Percentiles rank a stretch among this genome's conserved stretches.
phyloP scores from a whole-genome alignment of 148 eudicot species.

The Spergularia marina region DNA sequence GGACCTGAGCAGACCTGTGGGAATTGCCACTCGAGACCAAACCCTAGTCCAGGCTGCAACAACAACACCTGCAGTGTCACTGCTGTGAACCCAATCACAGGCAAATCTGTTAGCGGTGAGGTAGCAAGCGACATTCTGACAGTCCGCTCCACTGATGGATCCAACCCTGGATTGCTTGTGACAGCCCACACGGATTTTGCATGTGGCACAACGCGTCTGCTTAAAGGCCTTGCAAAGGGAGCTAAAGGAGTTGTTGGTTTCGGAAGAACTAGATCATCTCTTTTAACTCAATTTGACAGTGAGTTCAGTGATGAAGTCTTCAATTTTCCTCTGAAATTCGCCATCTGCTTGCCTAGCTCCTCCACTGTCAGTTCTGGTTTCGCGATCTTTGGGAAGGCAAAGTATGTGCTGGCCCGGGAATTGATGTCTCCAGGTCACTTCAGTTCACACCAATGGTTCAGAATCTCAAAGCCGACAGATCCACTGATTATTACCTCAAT shows the following conservation, averaged over 20 bases:
- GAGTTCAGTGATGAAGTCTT: conserved; percentile 27
- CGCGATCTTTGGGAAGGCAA: conserved; percentile 50
- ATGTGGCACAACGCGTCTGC: conserved; percentile 34
- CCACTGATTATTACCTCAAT: conserved; percentile 59
- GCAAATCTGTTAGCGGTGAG: conserved; percentile 32
- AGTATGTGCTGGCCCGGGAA: conserved; percentile 34
- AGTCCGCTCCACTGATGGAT: conserved; percentile 50
- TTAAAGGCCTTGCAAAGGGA: conserved; percentile 46
- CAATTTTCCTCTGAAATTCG: conserved; percentile 48
- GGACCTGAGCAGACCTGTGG: conserved; percentile 16
- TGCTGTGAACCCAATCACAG: conserved; percentile 45
- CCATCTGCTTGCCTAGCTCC: conserved; percentile 44
- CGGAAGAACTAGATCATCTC: conserved; percentile 43
- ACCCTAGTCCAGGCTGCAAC: conserved; percentile 38
- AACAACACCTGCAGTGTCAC: conserved; percentile 52
- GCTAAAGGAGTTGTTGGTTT: conserved; percentile 51
- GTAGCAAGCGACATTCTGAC: conserved; percentile 39
- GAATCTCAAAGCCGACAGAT: conserved; percentile 57
- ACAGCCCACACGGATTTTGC: conserved; percentile 34
- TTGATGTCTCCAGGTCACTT: conserved; percentile 31
- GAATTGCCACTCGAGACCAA: conserved; percentile 15
- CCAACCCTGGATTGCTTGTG: conserved; percentile 31
- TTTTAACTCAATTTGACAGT: conserved; percentile 46
- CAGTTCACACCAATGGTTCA: conserved; percentile 42
- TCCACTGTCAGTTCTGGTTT: conserved; percentile 33